These are phyloP conservation scores for Colletotrichum echinochloae DNA, from an alignment of 2,329 filamentous ascomycete genomes.

Conservation along the genomic window DNA sequence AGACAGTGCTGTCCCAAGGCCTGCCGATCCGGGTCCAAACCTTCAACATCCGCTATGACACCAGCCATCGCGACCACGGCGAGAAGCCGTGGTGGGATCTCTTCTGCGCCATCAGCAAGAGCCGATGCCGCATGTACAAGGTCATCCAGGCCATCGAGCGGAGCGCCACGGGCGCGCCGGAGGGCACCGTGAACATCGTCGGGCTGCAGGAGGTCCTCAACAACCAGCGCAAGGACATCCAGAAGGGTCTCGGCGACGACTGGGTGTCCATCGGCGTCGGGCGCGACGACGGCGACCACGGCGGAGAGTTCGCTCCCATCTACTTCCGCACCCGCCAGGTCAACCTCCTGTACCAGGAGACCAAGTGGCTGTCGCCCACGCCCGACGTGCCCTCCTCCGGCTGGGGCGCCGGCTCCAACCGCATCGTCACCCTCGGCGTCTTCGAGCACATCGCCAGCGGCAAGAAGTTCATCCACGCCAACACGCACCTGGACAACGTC, in stretches of 20 bases:
- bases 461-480: slow-evolving; percentile 57
- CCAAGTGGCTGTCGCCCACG: slow-evolving; percentile 73
- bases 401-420: slow-evolving; percentile 62
- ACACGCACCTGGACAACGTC: slow-evolving; percentile 66
- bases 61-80: slow-evolving; percentile 59
- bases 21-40: slow-evolving; percentile 67
- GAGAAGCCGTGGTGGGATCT: slow-evolving; percentile 69
- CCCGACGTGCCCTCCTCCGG: slow-evolving; percentile 68
- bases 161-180: slow-evolving; percentile 60
- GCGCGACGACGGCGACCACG: slow-evolving; percentile 65
- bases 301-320: slow-evolving; percentile 75
- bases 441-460: slow-evolving; percentile 57
- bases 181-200: slow-evolving; percentile 60
- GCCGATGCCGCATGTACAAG: slow-evolving; percentile 61
- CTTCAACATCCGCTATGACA: slow-evolving; percentile 77
- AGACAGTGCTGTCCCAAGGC: slow-evolving; percentile 19
- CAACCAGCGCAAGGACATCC: slow-evolving; percentile 70
- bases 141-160: slow-evolving; percentile 69
- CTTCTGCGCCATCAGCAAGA: slow-evolving; percentile 24
- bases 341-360: slow-evolving; percentile 62
- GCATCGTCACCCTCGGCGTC: slow-evolving; percentile 62
- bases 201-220: slow-evolving; percentile 78
- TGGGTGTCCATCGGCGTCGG: slow-evolving; percentile 66
- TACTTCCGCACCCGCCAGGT: slow-evolving; percentile 69
- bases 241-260: slow-evolving; percentile 57